phyloP scores from a whole-genome alignment of 2,329 filamentous ascomycete genomes.

The Phialophora expanda region DNA sequence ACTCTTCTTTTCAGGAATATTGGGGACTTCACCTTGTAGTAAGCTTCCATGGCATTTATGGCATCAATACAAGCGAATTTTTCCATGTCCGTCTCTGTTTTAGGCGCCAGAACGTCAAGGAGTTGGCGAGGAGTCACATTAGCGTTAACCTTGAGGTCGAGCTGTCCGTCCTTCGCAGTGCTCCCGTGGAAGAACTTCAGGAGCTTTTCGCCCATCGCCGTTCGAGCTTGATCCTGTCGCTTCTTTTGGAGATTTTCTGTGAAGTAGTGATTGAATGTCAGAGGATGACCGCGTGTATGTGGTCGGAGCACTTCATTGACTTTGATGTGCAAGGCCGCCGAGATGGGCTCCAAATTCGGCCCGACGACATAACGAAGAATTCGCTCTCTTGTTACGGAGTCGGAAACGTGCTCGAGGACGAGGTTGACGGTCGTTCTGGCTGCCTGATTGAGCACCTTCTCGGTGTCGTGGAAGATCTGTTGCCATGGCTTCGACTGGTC shows the following conservation, averaged over 20 bases:
- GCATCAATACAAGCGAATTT: conserved; percentile 49
- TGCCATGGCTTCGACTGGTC: conserved; percentile 47
- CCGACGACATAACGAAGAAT: conserved; percentile 37
- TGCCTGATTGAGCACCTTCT: conserved; percentile 38
- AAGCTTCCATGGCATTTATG: conserved; percentile 54
- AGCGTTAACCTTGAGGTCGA: not conserved
- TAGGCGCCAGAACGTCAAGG: conserved; percentile 40
- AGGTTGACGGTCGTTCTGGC: conserved; percentile 39
- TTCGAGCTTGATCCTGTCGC: conserved; percentile 15
- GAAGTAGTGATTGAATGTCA: conserved; percentile 49
- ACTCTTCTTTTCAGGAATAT: not conserved
- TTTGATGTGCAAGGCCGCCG: conserved; percentile 47
- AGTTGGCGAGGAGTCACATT: conserved; percentile 23
- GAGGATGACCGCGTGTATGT: conserved; percentile 48
- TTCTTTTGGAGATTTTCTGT: conserved; percentile 44
- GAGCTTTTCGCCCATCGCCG: conserved; percentile 19
- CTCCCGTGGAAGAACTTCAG: conserved; percentile 7
- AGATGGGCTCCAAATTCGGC: conserved; percentile 38
- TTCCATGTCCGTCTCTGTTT: conserved; percentile 36
- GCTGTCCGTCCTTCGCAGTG: not conserved
- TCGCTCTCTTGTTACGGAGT: conserved; percentile 36
- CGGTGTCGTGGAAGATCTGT: conserved; percentile 38
- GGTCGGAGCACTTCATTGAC: conserved; percentile 54
- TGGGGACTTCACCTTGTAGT: conserved; percentile 49
- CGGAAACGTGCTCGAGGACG: conserved; percentile 40